These are phyloP conservation scores for Argentina anserina DNA, from an alignment of 306 rosid species.

Conservation along the genomic window DNA sequence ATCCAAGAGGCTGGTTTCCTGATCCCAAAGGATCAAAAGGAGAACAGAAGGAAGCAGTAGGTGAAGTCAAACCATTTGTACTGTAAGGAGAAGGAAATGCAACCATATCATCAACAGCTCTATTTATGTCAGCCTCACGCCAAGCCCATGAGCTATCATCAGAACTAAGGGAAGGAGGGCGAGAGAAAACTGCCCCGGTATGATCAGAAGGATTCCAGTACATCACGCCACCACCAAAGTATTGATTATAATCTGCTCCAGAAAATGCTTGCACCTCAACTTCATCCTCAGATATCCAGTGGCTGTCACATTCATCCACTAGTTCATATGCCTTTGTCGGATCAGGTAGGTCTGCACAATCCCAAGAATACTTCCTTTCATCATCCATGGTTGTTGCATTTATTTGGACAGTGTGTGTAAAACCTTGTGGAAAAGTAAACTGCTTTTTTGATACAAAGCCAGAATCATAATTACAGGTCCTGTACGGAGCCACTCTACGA, in stretches of 20 bases:
- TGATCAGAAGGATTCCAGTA: constrained; percentile 92
- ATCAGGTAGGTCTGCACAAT: constrained; percentile 62
- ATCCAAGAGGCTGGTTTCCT: constrained; percentile 71
- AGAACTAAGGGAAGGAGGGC: constrained; percentile 94
- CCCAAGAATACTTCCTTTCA: constrained; percentile 67
- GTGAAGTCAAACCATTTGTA: constrained; percentile 86
- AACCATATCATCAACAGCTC: constrained; percentile 98
- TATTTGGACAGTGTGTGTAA: constrained; percentile 51
- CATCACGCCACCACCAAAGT: constrained; percentile 96
- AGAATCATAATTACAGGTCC: constrained; percentile 62
- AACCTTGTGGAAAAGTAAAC: constrained; percentile 55
- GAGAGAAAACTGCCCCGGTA: constrained; percentile 79
- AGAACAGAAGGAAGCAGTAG: constrained; percentile 83
- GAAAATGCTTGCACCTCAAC: constrained; percentile 85
- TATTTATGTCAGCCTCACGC: constrained; percentile 93
- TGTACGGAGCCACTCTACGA: constrained; percentile 57
- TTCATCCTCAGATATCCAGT: constrained; percentile 91
- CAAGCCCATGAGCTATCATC: constrained; percentile 97
- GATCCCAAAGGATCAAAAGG: constrained; percentile 79
- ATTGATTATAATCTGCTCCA: constrained; percentile 81
- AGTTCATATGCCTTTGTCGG: constrained; percentile 52
- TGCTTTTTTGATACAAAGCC: constrained; percentile 71
- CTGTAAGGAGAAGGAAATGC: constrained; percentile 86
- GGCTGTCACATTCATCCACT: constrained; percentile 78
- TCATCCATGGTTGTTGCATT: constrained; percentile 48